A percentile compares a stretch with the other conserved stretches of the same genome.
These are phyloP conservation scores for Chionographis japonica DNA, from an alignment of 106 monocot species.

Conservation along the genomic window DNA sequence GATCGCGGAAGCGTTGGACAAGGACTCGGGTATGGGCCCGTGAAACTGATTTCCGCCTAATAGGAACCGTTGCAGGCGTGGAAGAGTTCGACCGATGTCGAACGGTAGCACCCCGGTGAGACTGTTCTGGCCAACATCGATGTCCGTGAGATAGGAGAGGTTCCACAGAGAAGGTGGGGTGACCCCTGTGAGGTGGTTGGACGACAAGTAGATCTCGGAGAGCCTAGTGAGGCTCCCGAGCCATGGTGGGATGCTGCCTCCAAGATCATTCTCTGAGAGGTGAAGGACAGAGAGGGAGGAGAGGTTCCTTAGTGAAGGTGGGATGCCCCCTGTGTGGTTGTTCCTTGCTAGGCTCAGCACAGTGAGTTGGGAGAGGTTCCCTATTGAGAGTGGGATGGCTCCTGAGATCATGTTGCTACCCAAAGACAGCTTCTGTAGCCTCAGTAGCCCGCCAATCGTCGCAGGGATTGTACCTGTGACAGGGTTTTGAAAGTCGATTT, in stretches of 20 bases:
- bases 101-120: conserved; percentile 3
- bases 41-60: too few species aligned
- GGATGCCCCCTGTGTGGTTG: conserved; percentile 2
- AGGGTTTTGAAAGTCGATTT: too few species aligned
- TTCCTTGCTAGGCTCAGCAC: neutral
- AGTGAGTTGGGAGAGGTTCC: neutral
- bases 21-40: too few species aligned
- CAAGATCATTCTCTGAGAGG: neutral
- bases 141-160: neutral
- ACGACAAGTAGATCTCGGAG: conserved; percentile 1
- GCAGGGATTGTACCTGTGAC: too few species aligned
- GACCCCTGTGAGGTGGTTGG: neutral
- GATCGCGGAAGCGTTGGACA: too few species aligned
- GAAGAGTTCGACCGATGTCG: too few species aligned
- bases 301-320: neutral
- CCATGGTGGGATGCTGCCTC: conserved; percentile 4
- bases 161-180: neutral
- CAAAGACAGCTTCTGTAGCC: neutral
- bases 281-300: neutral
- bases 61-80: too few species aligned
- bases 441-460: too few species aligned
- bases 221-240: conserved; percentile 2
- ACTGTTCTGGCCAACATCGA: conserved; percentile 1
- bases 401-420: conserved; percentile 7
- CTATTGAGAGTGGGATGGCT: conserved; percentile 5